These are phyloP conservation scores for Mycena filopes DNA, from an alignment of 768 basidiomycete species.

Conservation along the genomic window DNA sequence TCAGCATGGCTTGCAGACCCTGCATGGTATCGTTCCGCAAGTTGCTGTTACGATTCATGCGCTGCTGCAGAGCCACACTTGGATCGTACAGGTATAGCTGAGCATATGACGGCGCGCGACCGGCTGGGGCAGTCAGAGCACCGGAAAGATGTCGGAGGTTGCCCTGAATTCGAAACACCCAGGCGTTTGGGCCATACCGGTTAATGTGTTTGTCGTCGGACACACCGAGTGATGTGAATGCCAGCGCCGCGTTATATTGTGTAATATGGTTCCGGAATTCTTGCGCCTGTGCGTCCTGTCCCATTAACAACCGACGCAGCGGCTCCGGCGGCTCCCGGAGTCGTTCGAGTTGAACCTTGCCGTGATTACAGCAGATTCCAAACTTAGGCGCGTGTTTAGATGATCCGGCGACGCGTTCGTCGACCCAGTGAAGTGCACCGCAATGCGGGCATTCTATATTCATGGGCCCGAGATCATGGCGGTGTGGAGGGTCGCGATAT, in stretches of 20 bases:
- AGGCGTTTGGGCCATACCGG: neutral
- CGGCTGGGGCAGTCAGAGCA: conserved; percentile 39
- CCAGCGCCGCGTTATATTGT: neutral
- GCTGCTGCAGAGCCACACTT: conserved; percentile 36
- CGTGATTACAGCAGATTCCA: conserved; percentile 1
- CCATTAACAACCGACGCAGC: no score
- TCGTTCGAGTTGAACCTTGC: neutral
- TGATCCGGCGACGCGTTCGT: neutral
- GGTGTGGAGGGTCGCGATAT: no score
- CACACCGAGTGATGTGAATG: neutral
- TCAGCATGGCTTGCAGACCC: conserved; percentile 39
- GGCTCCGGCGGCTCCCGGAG: no score
- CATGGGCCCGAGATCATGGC: conserved; percentile 4
- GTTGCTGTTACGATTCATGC: conserved; percentile 41
- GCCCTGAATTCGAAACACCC: no score
- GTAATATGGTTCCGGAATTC: neutral
- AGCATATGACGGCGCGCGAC: conserved; percentile 39
- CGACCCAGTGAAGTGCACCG: conserved; percentile 1
- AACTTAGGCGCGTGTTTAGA: neutral
- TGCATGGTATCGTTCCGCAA: conserved; percentile 35
- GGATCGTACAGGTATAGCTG: conserved; percentile 56
- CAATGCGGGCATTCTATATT: neutral
- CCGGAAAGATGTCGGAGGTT: neutral
- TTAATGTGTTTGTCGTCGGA: neutral
- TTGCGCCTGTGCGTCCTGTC: neutral